A percentile compares a stretch with the other conserved stretches of the same genome.
Evolutionary conservation across 2,329 filamentous ascomycete genomes (phyloP).

Genomic region (Metarhizium anisopliae): DNA sequence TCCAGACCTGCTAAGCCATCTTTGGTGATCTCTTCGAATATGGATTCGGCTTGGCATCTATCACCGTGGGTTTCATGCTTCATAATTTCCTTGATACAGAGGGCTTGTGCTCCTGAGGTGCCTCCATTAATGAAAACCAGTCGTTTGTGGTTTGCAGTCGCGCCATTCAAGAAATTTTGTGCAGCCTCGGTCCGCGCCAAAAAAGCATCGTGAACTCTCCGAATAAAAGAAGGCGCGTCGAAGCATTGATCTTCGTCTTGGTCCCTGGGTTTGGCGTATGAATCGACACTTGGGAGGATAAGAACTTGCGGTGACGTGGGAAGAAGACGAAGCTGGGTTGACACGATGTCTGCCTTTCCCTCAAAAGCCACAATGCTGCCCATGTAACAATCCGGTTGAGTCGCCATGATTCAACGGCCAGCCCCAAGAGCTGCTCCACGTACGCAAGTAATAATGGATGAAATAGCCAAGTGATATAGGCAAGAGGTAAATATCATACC

Average conservation of each 20-base stretch:
- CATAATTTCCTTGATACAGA: constrained; percentile 47
- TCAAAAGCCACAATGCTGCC: constrained; percentile 53
- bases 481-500: not conserved
- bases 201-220: constrained; percentile 41
- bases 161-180: constrained; percentile 38
- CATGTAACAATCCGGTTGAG: constrained; percentile 10
- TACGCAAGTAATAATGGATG: not conserved
- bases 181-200: constrained; percentile 38
- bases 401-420: constrained; percentile 12
- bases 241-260: constrained; percentile 9
- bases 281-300: constrained; percentile 36
- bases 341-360: constrained; percentile 43
- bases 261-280: constrained; percentile 3
- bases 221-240: constrained; percentile 30
- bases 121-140: constrained; percentile 55
- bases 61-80: constrained; percentile 42
- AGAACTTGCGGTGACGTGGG: constrained; percentile 50
- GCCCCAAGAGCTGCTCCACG: not conserved
- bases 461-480: too few species aligned
- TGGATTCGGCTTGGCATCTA: constrained; percentile 36
- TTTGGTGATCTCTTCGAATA: constrained; percentile 42
- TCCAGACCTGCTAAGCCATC: constrained; percentile 35
- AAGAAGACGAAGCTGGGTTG: constrained; percentile 51
- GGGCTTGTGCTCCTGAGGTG: constrained; percentile 41
- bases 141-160: constrained; percentile 37